A percentile compares a stretch with the other conserved stretches of the same genome.
Evolutionary conservation across 2,329 filamentous ascomycete species (phyloP).

Genomic region (Sporothrix mexicana): DNA sequence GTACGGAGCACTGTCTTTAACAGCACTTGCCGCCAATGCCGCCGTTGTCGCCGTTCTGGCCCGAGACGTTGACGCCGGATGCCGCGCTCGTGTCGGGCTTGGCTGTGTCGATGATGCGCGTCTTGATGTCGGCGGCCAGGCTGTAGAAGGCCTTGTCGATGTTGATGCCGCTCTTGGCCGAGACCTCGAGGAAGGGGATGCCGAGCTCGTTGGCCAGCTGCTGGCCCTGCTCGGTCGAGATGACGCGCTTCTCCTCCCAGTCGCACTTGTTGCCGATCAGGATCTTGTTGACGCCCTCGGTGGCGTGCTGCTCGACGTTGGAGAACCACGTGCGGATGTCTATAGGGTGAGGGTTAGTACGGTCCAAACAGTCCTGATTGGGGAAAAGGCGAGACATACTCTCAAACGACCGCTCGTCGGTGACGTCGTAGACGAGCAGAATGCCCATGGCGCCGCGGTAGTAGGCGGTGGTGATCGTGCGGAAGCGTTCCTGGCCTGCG

Average conservation of each 20-base stretch:
- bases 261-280: slow-evolving; percentile 99
- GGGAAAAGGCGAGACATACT: slow-evolving; percentile 62
- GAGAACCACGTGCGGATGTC: slow-evolving; percentile 99
- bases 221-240: slow-evolving; percentile 92
- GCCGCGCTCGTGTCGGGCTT: slow-evolving; percentile 70
- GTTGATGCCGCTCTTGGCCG: slow-evolving; percentile 99
- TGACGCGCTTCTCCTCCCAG: slow-evolving; percentile 98
- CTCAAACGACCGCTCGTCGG: slow-evolving; percentile 93
- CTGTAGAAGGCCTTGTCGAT: slow-evolving; percentile 98
- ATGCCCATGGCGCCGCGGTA: slow-evolving; percentile 99
- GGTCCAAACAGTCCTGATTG: background rate
- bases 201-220: slow-evolving; percentile 92
- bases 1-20: slow-evolving; percentile 50
- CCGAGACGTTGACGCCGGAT: slow-evolving; percentile 71
- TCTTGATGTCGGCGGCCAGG: slow-evolving; percentile 96
- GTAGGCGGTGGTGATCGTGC: slow-evolving; percentile 98
- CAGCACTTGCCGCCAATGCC: slow-evolving; percentile 75
- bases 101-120: slow-evolving; percentile 90
- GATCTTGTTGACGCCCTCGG: slow-evolving; percentile 99
- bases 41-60: slow-evolving; percentile 59
- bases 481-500: slow-evolving; percentile 95
- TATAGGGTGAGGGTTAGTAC: slow-evolving; percentile 47
- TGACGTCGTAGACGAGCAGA: slow-evolving; percentile 96
- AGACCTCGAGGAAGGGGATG: slow-evolving; percentile 98
- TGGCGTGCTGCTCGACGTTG: slow-evolving; percentile 97